Percentiles rank a stretch among this genome's conserved stretches.
phyloP scores from a whole-genome alignment of 106 monocot genomes.

The Xerophyta viscosa region DNA sequence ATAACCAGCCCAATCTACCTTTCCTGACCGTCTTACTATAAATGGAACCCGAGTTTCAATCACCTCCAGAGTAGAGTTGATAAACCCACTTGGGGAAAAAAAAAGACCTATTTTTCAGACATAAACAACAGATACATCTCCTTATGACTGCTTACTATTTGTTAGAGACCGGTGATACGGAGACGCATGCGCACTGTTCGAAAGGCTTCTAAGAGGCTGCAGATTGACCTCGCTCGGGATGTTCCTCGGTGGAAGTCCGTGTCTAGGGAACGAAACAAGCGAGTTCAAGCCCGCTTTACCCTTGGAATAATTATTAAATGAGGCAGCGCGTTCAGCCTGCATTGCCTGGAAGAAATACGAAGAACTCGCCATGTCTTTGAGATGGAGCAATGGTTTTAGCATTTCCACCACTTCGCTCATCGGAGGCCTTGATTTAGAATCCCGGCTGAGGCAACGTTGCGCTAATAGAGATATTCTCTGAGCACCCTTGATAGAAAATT shows the following conservation, averaged over 20 bases:
- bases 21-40: too few relatives aligned
- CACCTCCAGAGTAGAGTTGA: too few relatives aligned
- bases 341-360: slow-evolving; percentile 23
- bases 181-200: slow-evolving; percentile 33
- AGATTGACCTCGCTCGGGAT: slow-evolving; percentile 46
- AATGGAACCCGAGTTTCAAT: too few relatives aligned
- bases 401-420: slow-evolving; percentile 36
- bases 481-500: slow-evolving; percentile 39
- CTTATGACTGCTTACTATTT: slow-evolving; percentile 17
- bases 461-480: slow-evolving; percentile 21
- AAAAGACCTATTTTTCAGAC: too few relatives aligned
- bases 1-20: too few relatives aligned
- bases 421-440: slow-evolving; percentile 30
- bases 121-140: background rate
- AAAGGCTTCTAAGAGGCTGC: slow-evolving; percentile 45
- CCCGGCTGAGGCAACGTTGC: slow-evolving; percentile 28
- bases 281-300: slow-evolving; percentile 27
- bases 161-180: slow-evolving; percentile 35
- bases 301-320: slow-evolving; percentile 9
- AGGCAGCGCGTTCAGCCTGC: slow-evolving; percentile 18
- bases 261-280: slow-evolving; percentile 29
- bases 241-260: slow-evolving; percentile 46
- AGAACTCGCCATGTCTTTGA: slow-evolving; percentile 30
- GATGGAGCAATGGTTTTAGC: slow-evolving; percentile 26
- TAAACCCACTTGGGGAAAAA: too few relatives aligned